phyloP scores from a whole-genome alignment of 2,329 filamentous ascomycete species.

The Colletotrichum theobromicola region DNA sequence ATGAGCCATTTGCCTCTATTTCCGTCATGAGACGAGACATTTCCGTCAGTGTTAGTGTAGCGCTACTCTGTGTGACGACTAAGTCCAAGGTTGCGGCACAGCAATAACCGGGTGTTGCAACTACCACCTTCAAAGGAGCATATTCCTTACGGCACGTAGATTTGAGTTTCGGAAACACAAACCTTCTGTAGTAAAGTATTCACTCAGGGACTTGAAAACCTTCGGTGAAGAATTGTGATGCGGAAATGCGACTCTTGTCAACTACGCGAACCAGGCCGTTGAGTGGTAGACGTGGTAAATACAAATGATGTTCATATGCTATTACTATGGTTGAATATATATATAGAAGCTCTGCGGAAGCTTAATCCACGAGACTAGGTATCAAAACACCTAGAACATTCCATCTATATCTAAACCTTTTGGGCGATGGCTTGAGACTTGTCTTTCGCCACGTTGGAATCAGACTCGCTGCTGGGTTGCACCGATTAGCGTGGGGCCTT shows the following conservation, averaged over 20 bases:
- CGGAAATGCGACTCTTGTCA: neutral
- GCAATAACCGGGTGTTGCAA: too few species aligned
- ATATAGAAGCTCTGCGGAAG: neutral
- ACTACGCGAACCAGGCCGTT: neutral
- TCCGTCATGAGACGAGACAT: rapidly evolving
- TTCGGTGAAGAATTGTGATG: neutral
- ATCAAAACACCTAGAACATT: rapidly evolving
- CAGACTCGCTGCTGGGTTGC: neutral
- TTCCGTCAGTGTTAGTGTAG: neutral
- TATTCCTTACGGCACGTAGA: neutral
- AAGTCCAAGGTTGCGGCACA: neutral
- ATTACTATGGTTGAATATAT: neutral
- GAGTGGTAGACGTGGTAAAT: neutral
- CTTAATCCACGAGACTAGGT: neutral
- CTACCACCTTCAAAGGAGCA: neutral
- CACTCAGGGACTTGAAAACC: neutral
- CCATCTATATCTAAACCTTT: neutral
- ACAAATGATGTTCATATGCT: neutral
- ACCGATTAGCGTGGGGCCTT: neutral
- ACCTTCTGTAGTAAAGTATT: neutral
- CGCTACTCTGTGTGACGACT: neutral
- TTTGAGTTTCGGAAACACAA: neutral
- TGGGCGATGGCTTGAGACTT: neutral
- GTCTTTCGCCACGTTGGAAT: neutral
- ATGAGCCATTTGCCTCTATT: neutral